phyloP scores from a whole-genome alignment of 345 rosid species.

The Erucastrum elatum region DNA sequence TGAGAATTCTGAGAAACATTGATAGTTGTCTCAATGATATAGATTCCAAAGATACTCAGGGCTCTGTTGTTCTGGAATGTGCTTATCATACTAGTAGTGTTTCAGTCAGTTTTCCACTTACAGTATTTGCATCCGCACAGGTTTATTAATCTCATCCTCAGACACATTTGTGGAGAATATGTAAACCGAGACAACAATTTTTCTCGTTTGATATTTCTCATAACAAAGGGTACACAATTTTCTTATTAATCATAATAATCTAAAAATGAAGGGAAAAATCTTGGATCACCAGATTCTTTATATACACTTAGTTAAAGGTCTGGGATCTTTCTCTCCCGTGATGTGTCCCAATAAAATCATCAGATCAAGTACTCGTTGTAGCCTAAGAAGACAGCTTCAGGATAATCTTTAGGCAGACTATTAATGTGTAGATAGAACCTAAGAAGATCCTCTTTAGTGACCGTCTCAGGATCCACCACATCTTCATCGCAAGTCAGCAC shows the following conservation, averaged over 20 bases:
- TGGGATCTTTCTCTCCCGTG: slow-evolving; percentile 40
- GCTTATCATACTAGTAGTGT: too few species aligned
- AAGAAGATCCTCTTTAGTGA: slow-evolving; percentile 64
- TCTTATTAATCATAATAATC: slow-evolving; percentile 19
- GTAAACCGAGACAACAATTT: background rate
- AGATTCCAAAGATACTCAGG: too few species aligned
- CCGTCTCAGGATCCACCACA: slow-evolving; percentile 74
- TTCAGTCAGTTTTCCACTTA: too few species aligned
- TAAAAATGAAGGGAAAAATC: slow-evolving; percentile 18
- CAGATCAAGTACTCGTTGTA: slow-evolving; percentile 83
- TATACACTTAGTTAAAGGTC: slow-evolving; percentile 38
- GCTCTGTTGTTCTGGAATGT: too few species aligned
- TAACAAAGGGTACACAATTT: slow-evolving; percentile 24
- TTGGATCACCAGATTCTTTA: slow-evolving; percentile 37
- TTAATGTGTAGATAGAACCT: slow-evolving; percentile 78
- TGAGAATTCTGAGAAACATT: too few species aligned
- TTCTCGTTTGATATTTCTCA: background rate
- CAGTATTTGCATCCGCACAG: too few species aligned
- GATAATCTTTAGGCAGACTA: slow-evolving; percentile 78
- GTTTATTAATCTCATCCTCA: too few species aligned
- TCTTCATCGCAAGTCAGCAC: slow-evolving; percentile 84
- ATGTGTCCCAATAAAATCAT: slow-evolving; percentile 16
- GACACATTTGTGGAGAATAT: background rate
- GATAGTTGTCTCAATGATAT: too few species aligned
- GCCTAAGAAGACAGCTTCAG: slow-evolving; percentile 76